phyloP scores from a whole-genome alignment of 352 stramenopile species.

The Pythium aristosporum region DNA sequence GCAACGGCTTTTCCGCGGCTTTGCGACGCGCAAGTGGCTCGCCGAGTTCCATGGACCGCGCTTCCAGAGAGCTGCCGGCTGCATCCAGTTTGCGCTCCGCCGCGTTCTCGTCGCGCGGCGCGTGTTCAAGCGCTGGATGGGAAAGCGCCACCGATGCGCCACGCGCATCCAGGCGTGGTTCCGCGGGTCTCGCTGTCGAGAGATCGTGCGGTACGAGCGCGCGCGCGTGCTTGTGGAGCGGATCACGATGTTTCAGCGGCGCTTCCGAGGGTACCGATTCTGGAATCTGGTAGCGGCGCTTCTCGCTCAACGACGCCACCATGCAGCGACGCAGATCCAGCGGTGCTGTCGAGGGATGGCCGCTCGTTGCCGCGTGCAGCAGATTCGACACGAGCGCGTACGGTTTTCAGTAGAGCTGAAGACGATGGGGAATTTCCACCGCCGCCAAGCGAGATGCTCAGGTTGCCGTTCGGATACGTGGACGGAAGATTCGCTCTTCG shows the following conservation, averaged over 20 bases:
- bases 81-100: conserved; percentile 29
- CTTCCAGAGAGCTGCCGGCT: conserved; percentile 23
- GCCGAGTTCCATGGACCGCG: conserved; percentile 37
- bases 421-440: conserved; percentile 15
- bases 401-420: conserved; percentile 22
- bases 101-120: conserved; percentile 21
- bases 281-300: conserved; percentile 28
- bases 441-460: conserved; percentile 14
- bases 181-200: conserved; percentile 19
- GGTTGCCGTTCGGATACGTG: conserved; percentile 15
- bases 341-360: conserved; percentile 22
- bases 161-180: conserved; percentile 32
- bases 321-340: conserved; percentile 28
- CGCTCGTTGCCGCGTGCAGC: conserved; percentile 9
- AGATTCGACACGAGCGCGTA: conserved; percentile 16
- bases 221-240: conserved; percentile 14
- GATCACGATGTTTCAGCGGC: conserved; percentile 23
- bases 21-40: conserved; percentile 33
- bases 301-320: conserved; percentile 12
- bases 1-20: conserved; percentile 48
- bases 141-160: conserved; percentile 20
- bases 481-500: conserved; percentile 24
- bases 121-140: conserved; percentile 23
- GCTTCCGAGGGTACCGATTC: conserved; percentile 30
- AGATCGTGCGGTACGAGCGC: conserved; percentile 14